These are phyloP conservation scores for Sporisorium scitamineum DNA, from an alignment of 1,284 basidiomycete species.

Conservation along the genomic window DNA sequence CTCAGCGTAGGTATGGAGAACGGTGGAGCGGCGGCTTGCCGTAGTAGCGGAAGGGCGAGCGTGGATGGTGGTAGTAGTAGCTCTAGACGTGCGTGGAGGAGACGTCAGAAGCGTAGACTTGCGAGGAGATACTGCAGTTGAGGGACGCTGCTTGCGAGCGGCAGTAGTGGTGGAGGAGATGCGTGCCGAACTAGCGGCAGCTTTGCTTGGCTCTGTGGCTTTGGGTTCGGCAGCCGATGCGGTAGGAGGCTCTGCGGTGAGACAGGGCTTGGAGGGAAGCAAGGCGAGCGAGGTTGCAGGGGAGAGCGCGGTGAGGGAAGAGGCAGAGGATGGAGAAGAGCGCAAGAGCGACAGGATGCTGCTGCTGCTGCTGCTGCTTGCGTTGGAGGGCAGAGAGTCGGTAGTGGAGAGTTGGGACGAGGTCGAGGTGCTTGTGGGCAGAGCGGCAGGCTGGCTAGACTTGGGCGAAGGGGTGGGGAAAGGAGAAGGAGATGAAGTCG, in stretches of 20 bases:
- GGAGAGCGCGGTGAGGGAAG: slow-evolving; percentile 15
- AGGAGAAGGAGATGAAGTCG: slow-evolving; percentile 27
- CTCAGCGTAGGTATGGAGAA: slow-evolving; percentile 1
- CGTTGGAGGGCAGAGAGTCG: slow-evolving; percentile 17
- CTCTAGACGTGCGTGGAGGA: slow-evolving; percentile 27
- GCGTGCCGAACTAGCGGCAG: neutral
- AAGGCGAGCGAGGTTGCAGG: slow-evolving; percentile 19
- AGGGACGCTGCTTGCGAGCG: slow-evolving; percentile 9
- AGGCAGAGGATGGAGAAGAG: slow-evolving; percentile 24
- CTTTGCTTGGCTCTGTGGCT: slow-evolving; percentile 28
- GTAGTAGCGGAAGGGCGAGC: slow-evolving; percentile 14
- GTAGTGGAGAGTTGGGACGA: slow-evolving; percentile 19
- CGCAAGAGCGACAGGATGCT: slow-evolving; percentile 40
- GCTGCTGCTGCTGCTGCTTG: slow-evolving; percentile 32
- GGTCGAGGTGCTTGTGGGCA: slow-evolving; percentile 17
- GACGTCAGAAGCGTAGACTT: slow-evolving; percentile 16
- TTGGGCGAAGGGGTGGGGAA: slow-evolving; percentile 8
- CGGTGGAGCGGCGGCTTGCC: slow-evolving; percentile 24
- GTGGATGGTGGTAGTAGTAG: slow-evolving; percentile 19
- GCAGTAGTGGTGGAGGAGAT: slow-evolving; percentile 14
- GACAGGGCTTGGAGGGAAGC: slow-evolving; percentile 14
- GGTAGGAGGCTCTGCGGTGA: slow-evolving; percentile 12
- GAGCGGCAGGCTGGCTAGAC: neutral
- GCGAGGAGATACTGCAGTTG: slow-evolving; percentile 6
- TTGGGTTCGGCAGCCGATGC: neutral